Evolutionary conservation across 2,329 filamentous ascomycete species (phyloP).

Genomic region (Didymellaceae sp.): DNA sequence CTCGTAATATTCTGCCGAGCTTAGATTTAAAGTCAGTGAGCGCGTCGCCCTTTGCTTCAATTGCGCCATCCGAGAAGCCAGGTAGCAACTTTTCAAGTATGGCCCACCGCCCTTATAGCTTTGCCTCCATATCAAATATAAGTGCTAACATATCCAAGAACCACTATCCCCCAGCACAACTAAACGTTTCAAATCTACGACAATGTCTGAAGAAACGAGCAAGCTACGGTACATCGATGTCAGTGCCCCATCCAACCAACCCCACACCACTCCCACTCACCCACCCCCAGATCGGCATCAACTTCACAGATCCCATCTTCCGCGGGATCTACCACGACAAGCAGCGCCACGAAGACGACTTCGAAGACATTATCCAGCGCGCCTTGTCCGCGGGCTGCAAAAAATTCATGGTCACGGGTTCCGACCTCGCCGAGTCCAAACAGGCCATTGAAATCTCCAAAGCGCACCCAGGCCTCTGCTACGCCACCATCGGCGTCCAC

Average conservation of each 20-base stretch:
- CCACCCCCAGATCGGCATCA: constrained; percentile 79
- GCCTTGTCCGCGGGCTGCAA: constrained; percentile 79
- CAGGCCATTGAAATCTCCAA: constrained; percentile 76
- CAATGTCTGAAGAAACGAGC: constrained; percentile 19
- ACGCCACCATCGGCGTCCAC: constrained; percentile 90
- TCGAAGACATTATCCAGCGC: constrained; percentile 77
- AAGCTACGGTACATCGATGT: constrained; percentile 53
- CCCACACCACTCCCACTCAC: constrained; percentile 17
- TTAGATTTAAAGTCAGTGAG: background rate
- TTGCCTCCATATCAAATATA: background rate
- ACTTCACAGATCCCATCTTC: constrained; percentile 91
- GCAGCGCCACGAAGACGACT: constrained; percentile 74
- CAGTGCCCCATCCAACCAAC: constrained; percentile 37
- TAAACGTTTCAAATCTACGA: background rate
- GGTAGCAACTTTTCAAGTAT: constrained; percentile 21
- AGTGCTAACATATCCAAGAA: background rate
- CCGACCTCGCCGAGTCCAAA: constrained; percentile 78
- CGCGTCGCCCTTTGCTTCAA: background rate
- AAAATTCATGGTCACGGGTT: constrained; percentile 94
- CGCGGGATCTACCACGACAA: constrained; percentile 83
- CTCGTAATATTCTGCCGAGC: background rate
- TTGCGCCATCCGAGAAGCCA: background rate
- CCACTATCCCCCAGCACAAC: background rate
- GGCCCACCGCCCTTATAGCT: background rate
- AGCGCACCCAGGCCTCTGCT: constrained; percentile 79